Conservation (phyloP, 352 stramenopile species). For the Phytopythium boreale region DNA sequence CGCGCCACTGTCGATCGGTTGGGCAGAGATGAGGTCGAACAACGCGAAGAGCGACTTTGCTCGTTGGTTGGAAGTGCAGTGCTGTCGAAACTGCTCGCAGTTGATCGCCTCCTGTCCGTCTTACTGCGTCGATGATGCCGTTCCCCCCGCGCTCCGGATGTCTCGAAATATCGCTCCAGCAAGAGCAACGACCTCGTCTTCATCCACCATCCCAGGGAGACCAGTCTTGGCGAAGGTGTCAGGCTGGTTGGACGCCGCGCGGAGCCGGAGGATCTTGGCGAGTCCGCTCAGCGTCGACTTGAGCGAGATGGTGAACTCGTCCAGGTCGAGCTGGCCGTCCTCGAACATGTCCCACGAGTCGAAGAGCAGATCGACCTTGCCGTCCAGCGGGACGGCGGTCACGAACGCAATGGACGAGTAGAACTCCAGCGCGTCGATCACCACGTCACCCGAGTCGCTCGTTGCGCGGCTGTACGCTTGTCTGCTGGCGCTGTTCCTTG, state of each 20-base stretch:
- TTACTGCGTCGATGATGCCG: constrained; percentile 14
- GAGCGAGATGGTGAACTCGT: constrained; percentile 86
- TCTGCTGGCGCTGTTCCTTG: background rate
- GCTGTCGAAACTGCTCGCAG: constrained; percentile 76
- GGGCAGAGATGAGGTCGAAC: constrained; percentile 33
- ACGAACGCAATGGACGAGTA: constrained; percentile 73
- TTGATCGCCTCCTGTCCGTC: constrained; percentile 47
- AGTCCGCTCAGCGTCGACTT: constrained; percentile 80
- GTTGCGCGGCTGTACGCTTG: background rate
- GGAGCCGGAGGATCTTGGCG: constrained; percentile 46
- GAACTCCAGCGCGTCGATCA: constrained; percentile 81
- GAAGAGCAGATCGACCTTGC: constrained; percentile 84
- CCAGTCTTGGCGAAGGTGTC: background rate
- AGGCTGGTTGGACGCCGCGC: background rate
- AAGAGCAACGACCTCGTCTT: constrained; percentile 64
- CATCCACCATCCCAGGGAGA: constrained; percentile 27
- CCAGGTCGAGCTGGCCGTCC: constrained; percentile 69
- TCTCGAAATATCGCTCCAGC: constrained; percentile 69
- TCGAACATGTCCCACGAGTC: constrained; percentile 89
- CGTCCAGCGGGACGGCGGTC: constrained; percentile 44
- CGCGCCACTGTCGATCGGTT: background rate
- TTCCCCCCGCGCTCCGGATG: constrained; percentile 35
- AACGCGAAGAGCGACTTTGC: constrained; percentile 58
- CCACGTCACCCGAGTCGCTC: constrained; percentile 6
- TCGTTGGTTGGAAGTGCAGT: constrained; percentile 62